phyloP scores from a whole-genome alignment of 2,329 filamentous ascomycete genomes.

The Ascochyta rabiei region DNA sequence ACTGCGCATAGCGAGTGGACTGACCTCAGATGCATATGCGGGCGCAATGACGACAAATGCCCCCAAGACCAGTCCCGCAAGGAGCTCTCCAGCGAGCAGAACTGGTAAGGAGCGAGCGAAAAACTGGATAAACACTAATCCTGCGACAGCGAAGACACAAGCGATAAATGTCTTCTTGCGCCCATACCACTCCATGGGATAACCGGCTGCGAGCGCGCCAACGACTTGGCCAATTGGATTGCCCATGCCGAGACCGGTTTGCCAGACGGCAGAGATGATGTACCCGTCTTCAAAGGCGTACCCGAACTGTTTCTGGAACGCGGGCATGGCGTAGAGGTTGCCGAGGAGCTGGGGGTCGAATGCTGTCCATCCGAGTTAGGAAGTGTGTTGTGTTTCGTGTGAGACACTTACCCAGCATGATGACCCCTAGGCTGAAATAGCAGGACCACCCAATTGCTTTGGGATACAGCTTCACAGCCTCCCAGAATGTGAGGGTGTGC shows the following conservation, averaged over 20 bases:
- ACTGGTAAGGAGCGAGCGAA: slow-evolving; percentile 54
- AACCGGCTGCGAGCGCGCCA: slow-evolving; percentile 54
- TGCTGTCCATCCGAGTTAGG: slow-evolving; percentile 30
- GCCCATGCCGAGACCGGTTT: slow-evolving; percentile 54
- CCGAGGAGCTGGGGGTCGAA: slow-evolving; percentile 70
- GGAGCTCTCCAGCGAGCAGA: slow-evolving; percentile 20
- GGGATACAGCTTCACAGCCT: slow-evolving; percentile 53
- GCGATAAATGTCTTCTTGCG: slow-evolving; percentile 26
- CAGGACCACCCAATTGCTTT: slow-evolving; percentile 61
- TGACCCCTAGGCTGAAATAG: slow-evolving; percentile 65
- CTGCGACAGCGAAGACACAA: slow-evolving; percentile 26
- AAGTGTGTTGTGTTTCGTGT: no score
- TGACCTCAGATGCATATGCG: slow-evolving; percentile 13
- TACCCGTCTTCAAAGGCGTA: slow-evolving; percentile 43
- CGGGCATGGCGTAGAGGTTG: slow-evolving; percentile 65
- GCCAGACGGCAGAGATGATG: slow-evolving; percentile 49
- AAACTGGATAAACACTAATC: slow-evolving; percentile 66
- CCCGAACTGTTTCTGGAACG: slow-evolving; percentile 63
- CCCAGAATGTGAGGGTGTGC: slow-evolving; percentile 44
- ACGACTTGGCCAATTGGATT: slow-evolving; percentile 64
- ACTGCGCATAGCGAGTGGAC: slow-evolving; percentile 62
- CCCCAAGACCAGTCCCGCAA: slow-evolving; percentile 21
- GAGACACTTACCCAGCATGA: slow-evolving; percentile 57
- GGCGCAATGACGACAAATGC: slow-evolving; percentile 28
- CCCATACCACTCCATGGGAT: slow-evolving; percentile 43